Evolutionary conservation across 2,329 filamentous ascomycete species (phyloP).

Genomic region (Trichoderma polysporum): DNA sequence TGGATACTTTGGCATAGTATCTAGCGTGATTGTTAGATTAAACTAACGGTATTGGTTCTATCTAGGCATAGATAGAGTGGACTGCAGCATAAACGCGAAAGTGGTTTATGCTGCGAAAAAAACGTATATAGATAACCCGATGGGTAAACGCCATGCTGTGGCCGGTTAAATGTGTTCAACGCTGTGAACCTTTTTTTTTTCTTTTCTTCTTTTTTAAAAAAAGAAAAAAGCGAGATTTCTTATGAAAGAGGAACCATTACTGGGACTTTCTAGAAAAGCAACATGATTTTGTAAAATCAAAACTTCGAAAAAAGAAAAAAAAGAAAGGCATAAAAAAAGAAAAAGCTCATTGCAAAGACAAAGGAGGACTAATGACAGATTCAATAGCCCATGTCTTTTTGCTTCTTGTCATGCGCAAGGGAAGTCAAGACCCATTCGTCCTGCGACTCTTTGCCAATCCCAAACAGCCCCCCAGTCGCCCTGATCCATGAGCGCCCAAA

Average conservation of each 20-base stretch:
- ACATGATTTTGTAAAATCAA: neutral
- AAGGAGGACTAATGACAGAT: neutral
- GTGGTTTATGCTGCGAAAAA: neutral
- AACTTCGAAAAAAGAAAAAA: neutral
- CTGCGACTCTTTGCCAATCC: constrained; percentile 63
- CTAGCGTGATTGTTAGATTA: neutral
- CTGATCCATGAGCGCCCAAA: constrained; percentile 59
- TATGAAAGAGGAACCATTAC: constrained; percentile 2
- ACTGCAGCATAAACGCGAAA: neutral
- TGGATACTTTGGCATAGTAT: neutral
- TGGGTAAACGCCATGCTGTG: neutral
- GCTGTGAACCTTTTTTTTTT: neutral
- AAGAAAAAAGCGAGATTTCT: neutral
- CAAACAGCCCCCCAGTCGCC: constrained; percentile 59
- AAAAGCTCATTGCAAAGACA: neutral
- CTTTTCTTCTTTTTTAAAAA: neutral
- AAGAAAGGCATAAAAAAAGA: neutral
- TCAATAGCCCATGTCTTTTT: neutral
- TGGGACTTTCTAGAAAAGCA: neutral
- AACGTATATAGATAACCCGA: constrained; percentile 1
- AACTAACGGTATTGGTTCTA: neutral
- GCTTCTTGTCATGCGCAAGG: constrained; percentile 42
- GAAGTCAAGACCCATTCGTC: constrained; percentile 55
- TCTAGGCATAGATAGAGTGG: neutral
- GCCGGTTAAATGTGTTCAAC: neutral